phyloP scores from a whole-genome alignment of 2,329 filamentous ascomycete genomes.

The Fusarium anthophilum region DNA sequence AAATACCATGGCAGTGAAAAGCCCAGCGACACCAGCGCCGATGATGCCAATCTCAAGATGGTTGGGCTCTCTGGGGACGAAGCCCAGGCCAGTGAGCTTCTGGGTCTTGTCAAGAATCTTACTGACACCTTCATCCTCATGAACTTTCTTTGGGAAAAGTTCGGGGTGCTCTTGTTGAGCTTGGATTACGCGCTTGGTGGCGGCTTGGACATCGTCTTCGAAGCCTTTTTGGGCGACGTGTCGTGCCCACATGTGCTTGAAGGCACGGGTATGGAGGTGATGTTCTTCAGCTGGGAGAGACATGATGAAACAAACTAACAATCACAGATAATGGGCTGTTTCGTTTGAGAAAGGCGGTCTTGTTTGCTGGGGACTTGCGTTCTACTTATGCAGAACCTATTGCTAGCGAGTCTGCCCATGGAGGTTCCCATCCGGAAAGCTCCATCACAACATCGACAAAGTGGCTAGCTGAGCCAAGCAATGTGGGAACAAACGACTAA shows the following conservation, averaged over 20 bases:
- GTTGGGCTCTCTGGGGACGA: neutral
- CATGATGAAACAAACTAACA: neutral
- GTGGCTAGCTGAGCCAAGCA: neutral
- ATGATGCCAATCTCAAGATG: slow-evolving; percentile 2
- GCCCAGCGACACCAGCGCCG: slow-evolving; percentile 10
- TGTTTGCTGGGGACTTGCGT: neutral
- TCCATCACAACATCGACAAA: neutral
- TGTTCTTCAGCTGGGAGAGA: neutral
- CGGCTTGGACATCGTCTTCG: slow-evolving; percentile 8
- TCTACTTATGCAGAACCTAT: neutral
- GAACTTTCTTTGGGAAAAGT: neutral
- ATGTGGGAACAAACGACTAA: neutral
- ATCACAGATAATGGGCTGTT: neutral
- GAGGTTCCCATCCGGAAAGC: neutral
- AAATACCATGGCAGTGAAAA: slow-evolving; percentile 11
- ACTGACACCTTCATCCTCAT: neutral
- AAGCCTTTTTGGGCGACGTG: slow-evolving; percentile 12
- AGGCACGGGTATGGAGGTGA: neutral
- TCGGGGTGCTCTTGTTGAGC: neutral
- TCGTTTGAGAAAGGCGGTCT: neutral
- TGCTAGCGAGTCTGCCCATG: neutral
- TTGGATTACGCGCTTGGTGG: neutral
- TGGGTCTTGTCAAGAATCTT: neutral
- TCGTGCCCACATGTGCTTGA: slow-evolving; percentile 25
- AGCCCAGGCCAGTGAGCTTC: neutral